A percentile compares a stretch with the other conserved stretches of the same genome.
phyloP scores from a whole-genome alignment of 2,329 filamentous ascomycete genomes.

The Aspergillus japonicus region DNA sequence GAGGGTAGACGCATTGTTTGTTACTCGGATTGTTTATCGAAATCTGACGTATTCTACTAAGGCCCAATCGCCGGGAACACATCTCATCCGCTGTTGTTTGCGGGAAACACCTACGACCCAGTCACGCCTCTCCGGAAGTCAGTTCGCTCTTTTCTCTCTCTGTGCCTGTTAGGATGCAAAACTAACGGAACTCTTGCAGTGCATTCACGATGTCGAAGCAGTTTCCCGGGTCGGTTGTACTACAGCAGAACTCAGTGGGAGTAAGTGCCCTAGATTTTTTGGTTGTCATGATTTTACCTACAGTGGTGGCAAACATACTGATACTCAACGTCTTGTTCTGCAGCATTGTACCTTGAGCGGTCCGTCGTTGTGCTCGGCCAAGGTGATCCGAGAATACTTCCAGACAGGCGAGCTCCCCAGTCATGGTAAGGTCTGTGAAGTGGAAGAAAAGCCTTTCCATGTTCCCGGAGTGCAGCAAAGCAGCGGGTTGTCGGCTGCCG shows the following conservation, averaged over 20 bases:
- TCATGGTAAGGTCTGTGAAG: conserved; percentile 3
- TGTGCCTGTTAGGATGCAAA: not conserved
- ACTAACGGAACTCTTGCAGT: not conserved
- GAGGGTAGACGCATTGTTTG: not conserved
- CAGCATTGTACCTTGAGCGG: conserved; percentile 4
- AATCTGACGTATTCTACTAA: not conserved
- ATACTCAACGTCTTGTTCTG: not conserved
- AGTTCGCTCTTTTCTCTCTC: not conserved
- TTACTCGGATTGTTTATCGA: not conserved
- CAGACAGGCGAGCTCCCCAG: conserved; percentile 3
- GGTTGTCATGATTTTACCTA: not conserved
- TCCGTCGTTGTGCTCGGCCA: conserved; percentile 3
- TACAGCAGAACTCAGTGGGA: conserved; percentile 7
- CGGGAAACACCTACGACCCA: conserved; percentile 5
- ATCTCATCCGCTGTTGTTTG: conserved; percentile 3
- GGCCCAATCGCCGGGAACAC: not conserved
- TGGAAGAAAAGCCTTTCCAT: conserved; percentile 3
- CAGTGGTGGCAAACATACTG: not conserved
- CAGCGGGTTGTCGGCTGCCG: not conserved
- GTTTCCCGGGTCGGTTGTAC: not conserved
- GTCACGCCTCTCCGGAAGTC: conserved; percentile 4
- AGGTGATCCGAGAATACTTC: conserved; percentile 4
- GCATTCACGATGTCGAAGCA: not conserved
- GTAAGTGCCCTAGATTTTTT: not conserved
- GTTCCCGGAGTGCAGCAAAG: not conserved